Conservation (phyloP, 192 early-diverging fungal species). For the Cetraspora pellucida region DNA sequence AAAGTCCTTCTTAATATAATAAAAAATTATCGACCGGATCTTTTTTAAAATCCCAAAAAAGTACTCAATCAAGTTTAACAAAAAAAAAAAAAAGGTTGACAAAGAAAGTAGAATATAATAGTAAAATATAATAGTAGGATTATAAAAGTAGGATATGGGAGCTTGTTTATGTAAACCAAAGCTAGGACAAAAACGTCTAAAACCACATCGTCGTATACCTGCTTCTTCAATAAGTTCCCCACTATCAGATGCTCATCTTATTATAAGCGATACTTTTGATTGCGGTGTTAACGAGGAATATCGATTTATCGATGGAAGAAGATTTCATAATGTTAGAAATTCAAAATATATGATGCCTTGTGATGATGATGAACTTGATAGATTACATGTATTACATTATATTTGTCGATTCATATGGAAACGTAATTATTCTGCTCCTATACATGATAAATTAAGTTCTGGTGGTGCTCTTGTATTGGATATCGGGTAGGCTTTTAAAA, state of each 20-base stretch:
- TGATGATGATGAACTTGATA: conserved; percentile 52
- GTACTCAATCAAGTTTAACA: too few relatives aligned
- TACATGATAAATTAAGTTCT: neutral
- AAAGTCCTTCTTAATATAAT: too few relatives aligned
- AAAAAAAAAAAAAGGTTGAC: too few relatives aligned
- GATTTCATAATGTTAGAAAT: conserved; percentile 44
- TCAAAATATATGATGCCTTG: conserved; percentile 50
- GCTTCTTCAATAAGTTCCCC: neutral
- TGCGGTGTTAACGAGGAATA: conserved; percentile 6
- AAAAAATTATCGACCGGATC: too few relatives aligned
- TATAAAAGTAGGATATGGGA: neutral
- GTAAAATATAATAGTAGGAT: too few relatives aligned
- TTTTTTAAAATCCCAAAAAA: too few relatives aligned
- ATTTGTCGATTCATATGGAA: conserved; percentile 19
- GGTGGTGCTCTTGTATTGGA: conserved; percentile 12
- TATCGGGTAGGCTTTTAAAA: neutral
- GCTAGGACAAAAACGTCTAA: neutral
- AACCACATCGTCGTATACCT: neutral
- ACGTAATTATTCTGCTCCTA: conserved; percentile 5
- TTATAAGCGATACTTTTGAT: neutral
- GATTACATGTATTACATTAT: conserved; percentile 23
- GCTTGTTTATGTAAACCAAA: conserved; percentile 23
- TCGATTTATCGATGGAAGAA: conserved; percentile 39
- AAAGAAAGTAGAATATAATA: too few relatives aligned
- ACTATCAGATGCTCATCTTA: neutral